A percentile compares a stretch with the other conserved stretches of the same genome.
Conservation (phyloP, 2,329 filamentous ascomycete genomes). For the Neodidymelliopsis sp. region DNA sequence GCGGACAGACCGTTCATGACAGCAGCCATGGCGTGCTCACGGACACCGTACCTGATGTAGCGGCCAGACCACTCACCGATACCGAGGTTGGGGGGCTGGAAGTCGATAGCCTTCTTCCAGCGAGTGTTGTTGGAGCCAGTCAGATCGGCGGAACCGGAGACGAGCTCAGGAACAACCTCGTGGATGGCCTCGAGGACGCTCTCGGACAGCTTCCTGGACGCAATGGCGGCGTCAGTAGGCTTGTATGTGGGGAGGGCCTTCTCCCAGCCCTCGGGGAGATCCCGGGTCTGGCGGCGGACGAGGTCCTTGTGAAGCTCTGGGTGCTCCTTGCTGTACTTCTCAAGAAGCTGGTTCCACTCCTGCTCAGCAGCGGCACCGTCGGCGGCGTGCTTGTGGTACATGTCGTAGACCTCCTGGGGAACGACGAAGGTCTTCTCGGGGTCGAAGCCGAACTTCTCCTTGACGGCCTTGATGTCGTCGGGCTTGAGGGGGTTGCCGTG, state of each 20-base stretch:
- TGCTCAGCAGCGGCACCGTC: constrained; percentile 88
- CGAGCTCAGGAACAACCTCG: constrained; percentile 81
- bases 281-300: constrained; percentile 76
- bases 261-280: constrained; percentile 96
- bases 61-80: constrained; percentile 91
- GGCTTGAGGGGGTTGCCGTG: constrained; percentile 96
- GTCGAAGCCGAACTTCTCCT: constrained; percentile 95
- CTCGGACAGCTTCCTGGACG: constrained; percentile 96
- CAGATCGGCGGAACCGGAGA: constrained; percentile 96
- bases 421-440: constrained; percentile 92
- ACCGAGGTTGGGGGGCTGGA: constrained; percentile 86
- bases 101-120: constrained; percentile 97
- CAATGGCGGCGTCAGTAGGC: constrained; percentile 80
- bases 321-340: constrained; percentile 83
- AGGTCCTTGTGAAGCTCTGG: constrained; percentile 83
- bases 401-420: constrained; percentile 91
- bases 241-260: constrained; percentile 92
- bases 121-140: constrained; percentile 98
- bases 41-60: constrained; percentile 91
- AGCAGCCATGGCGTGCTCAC: constrained; percentile 90
- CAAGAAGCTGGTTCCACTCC: constrained; percentile 93
- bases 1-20: constrained; percentile 95
- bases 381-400: constrained; percentile 83
- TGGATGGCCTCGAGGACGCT: constrained; percentile 89
- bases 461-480: constrained; percentile 92